A percentile compares a stretch with the other conserved stretches of the same genome.
phyloP scores from a whole-genome alignment of 345 rosid species.

The Erucastrum elatum region DNA sequence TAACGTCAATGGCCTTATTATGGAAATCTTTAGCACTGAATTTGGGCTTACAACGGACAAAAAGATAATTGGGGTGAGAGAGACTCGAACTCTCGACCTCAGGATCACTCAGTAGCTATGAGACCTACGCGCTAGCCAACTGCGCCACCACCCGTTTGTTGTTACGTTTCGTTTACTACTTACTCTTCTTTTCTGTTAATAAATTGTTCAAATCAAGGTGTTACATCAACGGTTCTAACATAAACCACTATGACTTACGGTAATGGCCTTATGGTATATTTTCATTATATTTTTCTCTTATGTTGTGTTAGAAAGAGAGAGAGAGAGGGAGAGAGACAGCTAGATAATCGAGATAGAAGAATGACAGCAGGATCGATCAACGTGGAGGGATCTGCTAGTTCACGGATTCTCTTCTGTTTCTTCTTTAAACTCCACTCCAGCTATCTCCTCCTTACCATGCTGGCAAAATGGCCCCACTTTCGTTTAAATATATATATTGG shows the following conservation, averaged over 20 bases:
- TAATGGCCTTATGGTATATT: not conserved
- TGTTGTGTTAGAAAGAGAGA: not conserved
- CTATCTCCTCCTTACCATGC: slow-evolving; percentile 25
- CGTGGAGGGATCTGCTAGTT: slow-evolving; percentile 41
- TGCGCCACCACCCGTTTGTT: slow-evolving; percentile 81
- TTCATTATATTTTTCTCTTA: not conserved
- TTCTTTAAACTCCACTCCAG: slow-evolving; percentile 25
- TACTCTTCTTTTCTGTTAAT: too few species aligned
- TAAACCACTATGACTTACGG: not conserved
- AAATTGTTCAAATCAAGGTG: too few species aligned
- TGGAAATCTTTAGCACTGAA: not conserved
- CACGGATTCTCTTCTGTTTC: slow-evolving; percentile 33
- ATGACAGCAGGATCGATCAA: slow-evolving; percentile 2
- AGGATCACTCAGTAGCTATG: slow-evolving; percentile 85
- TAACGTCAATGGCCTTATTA: not conserved
- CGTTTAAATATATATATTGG: not conserved
- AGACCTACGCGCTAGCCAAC: slow-evolving; percentile 99
- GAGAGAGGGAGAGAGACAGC: too few species aligned
- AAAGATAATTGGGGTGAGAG: slow-evolving; percentile 67
- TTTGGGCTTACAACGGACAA: not conserved
- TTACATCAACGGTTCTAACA: not conserved
- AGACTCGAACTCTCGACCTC: slow-evolving; percentile 96
- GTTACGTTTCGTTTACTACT: too few species aligned
- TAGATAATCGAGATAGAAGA: not conserved
- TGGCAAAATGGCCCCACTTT: slow-evolving; percentile 22